These are phyloP conservation scores for Tulasnella sp. DNA, from an alignment of 768 basidiomycete species.

Conservation along the genomic window DNA sequence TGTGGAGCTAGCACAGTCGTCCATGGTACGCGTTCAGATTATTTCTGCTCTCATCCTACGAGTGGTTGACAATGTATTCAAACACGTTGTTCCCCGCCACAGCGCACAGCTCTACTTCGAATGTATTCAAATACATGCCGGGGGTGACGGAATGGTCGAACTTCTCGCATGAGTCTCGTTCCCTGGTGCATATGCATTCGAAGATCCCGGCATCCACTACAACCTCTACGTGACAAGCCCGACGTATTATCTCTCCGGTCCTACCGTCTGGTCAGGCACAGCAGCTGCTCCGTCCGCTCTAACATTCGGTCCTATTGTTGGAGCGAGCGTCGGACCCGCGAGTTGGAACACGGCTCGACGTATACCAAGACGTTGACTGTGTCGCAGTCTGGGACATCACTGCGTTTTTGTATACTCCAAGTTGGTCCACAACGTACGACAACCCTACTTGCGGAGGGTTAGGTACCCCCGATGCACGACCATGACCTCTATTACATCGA, in stretches of 20 bases:
- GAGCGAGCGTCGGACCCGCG: not conserved
- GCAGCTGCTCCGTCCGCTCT: constrained; percentile 3
- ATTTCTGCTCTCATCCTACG: too few relatives aligned
- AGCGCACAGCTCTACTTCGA: constrained; percentile 9
- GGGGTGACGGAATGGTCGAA: not conserved
- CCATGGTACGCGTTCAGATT: not conserved
- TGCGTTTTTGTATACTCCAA: not conserved
- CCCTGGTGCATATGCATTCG: not conserved
- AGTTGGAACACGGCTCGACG: not conserved
- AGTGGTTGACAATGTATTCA: too few relatives aligned
- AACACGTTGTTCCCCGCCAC: too few relatives aligned
- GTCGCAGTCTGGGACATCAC: too few relatives aligned
- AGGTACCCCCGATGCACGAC: too few relatives aligned
- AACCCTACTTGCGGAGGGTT: not conserved
- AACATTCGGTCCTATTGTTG: not conserved
- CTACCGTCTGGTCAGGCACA: constrained; percentile 13
- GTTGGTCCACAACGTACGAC: constrained; percentile 11
- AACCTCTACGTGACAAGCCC: not conserved
- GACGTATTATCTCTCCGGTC: not conserved
- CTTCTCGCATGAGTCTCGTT: constrained; percentile 2
- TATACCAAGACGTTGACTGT: not conserved
- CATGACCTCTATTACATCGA: not conserved
- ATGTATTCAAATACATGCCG: constrained; percentile 8
- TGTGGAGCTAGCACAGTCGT: not conserved
- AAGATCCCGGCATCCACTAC: constrained; percentile 11